Percentiles rank a stretch among this genome's conserved stretches.
These are phyloP conservation scores for Lactarius deliciosus DNA, from an alignment of 768 basidiomycete genomes.

Conservation along the genomic window DNA sequence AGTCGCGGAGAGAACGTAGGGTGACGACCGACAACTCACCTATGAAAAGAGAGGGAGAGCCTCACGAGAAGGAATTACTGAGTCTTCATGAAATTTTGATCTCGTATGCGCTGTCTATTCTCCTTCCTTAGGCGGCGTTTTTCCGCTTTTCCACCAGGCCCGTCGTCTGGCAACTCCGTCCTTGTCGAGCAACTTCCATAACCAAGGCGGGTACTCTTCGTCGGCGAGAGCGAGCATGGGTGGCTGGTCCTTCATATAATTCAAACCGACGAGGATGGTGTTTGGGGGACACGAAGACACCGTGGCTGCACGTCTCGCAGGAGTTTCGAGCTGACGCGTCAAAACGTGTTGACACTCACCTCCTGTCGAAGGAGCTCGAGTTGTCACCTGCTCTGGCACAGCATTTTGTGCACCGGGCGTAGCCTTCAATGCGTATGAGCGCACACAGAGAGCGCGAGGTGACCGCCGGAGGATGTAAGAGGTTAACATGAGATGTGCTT, in stretches of 20 bases:
- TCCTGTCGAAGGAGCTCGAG: neutral
- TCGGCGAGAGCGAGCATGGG: slow-evolving; percentile 77
- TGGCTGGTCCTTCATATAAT: slow-evolving; percentile 79
- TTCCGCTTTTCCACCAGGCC: slow-evolving; percentile 67
- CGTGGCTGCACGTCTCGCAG: slow-evolving; percentile 5
- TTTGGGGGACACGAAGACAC: slow-evolving; percentile 67
- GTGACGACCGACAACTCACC: slow-evolving; percentile 5
- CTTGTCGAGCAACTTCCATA: slow-evolving; percentile 72
- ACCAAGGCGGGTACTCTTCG: slow-evolving; percentile 84
- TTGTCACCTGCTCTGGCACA: slow-evolving; percentile 4
- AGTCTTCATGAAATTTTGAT: slow-evolving; percentile 82
- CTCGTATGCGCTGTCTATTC: slow-evolving; percentile 71
- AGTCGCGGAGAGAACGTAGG: neutral
- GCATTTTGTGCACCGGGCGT: neutral
- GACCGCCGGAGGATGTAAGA: slow-evolving; percentile 15
- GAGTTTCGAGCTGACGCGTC: neutral
- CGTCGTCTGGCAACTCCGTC: slow-evolving; percentile 64
- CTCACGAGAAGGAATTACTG: slow-evolving; percentile 43
- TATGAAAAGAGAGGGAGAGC: neutral
- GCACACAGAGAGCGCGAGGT: neutral
- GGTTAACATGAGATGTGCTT: slow-evolving; percentile 6
- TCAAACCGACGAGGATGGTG: slow-evolving; percentile 75
- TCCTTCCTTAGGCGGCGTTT: slow-evolving; percentile 52
- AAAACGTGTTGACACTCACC: slow-evolving; percentile 5
- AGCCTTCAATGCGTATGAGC: slow-evolving; percentile 8